Percentiles rank a stretch among this genome's conserved stretches.
Evolutionary conservation across 2,329 filamentous ascomycete species (phyloP).

Genomic region (Colletotrichum lupini): DNA sequence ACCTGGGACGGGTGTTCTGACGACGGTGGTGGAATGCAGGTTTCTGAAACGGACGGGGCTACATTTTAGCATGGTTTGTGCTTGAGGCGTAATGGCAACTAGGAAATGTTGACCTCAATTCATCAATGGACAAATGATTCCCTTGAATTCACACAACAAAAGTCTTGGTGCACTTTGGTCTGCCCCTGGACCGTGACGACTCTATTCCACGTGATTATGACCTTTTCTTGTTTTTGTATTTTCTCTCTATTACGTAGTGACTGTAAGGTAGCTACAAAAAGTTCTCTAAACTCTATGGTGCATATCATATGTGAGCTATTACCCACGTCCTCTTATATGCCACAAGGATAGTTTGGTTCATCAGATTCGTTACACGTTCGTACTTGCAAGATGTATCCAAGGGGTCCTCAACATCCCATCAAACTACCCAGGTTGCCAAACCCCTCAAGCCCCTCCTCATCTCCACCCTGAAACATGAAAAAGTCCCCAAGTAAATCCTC

Average conservation of each 20-base stretch:
- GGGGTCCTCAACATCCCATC: constrained; percentile 21
- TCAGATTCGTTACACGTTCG: not conserved
- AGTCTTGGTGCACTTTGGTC: constrained; percentile 9
- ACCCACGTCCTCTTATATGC: not conserved
- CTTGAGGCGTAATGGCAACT: constrained; percentile 39
- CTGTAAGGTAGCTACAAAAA: constrained; percentile 33
- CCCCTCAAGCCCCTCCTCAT: constrained; percentile 37
- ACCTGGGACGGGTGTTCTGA: constrained; percentile 23
- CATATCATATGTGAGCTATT: not conserved
- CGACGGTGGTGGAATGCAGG: constrained; percentile 25
- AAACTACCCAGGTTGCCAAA: constrained; percentile 44
- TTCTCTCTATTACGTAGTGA: constrained; percentile 14
- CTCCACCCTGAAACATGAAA: constrained; percentile 31
- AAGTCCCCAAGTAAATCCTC: constrained; percentile 67
- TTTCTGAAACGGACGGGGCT: constrained; percentile 36
- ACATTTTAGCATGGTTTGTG: constrained; percentile 38
- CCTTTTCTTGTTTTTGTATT: constrained; percentile 20
- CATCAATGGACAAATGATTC: constrained; percentile 40
- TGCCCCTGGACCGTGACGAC: constrained; percentile 29
- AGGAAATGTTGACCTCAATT: constrained; percentile 39
- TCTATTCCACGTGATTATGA: constrained; percentile 33
- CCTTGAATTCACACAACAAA: constrained; percentile 27
- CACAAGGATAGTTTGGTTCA: not conserved
- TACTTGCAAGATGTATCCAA: not conserved
- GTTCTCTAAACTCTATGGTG: not conserved